A percentile compares a stretch with the other conserved stretches of the same genome.
phyloP scores from a whole-genome alignment of 2,329 filamentous ascomycete species.

The Tolypocladium guangdongense region DNA sequence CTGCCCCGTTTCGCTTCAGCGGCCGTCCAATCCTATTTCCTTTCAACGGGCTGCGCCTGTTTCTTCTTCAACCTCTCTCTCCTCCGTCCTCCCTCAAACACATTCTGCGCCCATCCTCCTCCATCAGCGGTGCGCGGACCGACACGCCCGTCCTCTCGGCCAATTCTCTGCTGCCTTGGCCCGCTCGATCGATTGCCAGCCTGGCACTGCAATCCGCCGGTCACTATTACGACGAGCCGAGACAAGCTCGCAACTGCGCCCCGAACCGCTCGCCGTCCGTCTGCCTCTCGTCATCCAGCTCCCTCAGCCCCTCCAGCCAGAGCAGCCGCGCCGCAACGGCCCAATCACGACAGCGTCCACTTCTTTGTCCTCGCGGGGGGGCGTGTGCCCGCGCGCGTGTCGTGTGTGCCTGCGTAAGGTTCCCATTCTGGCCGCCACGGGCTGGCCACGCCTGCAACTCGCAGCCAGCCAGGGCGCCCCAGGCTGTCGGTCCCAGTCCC shows the following conservation, averaged over 20 bases:
- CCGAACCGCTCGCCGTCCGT: not conserved
- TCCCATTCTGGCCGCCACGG: slow-evolving; percentile 6
- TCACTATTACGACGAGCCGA: not conserved
- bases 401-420: slow-evolving; percentile 7
- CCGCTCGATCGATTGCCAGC: not conserved
- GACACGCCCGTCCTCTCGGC: not conserved
- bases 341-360: not conserved
- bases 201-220: not conserved
- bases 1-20: not conserved
- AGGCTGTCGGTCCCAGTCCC: not conserved
- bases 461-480: not conserved
- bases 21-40: not conserved
- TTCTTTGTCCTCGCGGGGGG: slow-evolving; percentile 2
- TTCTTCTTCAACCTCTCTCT: not conserved
- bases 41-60: not conserved
- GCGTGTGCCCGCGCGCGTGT: slow-evolving; percentile 3
- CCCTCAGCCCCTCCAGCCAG: not conserved
- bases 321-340: not conserved
- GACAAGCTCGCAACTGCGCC: not conserved
- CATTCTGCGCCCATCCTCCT: not conserved
- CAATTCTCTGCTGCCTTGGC: not conserved
- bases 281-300: not conserved
- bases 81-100: not conserved
- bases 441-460: not conserved
- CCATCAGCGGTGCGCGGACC: not conserved